Conservation (phyloP, 352 stramenopile species). For the Globisporangium heterothallicum region DNA sequence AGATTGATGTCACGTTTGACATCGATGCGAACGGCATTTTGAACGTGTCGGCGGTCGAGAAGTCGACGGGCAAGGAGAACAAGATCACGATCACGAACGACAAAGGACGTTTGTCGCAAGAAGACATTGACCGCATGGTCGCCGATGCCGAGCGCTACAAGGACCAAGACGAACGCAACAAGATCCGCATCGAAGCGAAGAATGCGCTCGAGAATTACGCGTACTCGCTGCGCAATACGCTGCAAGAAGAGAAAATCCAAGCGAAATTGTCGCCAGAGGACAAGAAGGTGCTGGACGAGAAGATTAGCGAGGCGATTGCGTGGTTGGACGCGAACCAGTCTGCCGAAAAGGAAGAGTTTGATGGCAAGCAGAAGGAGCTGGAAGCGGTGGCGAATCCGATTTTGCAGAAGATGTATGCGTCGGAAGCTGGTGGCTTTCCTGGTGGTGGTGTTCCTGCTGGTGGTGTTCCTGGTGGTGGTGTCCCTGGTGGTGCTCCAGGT, state of each 20-base stretch:
- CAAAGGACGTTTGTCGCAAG: conserved; percentile 87
- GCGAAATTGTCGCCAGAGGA: conserved; percentile 61
- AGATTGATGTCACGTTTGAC: conserved; percentile 75
- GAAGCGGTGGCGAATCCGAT: conserved; percentile 83
- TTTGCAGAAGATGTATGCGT: conserved; percentile 79
- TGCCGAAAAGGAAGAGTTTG: conserved; percentile 80
- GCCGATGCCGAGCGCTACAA: conserved; percentile 90
- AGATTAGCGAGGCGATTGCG: conserved; percentile 49
- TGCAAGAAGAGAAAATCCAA: conserved; percentile 79
- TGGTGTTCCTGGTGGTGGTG: conserved; percentile 10
- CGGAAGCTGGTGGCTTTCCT: conserved; percentile 39
- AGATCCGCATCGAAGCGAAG: conserved; percentile 64
- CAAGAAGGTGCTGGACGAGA: conserved; percentile 38
- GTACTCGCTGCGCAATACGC: conserved; percentile 76
- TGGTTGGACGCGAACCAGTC: conserved; percentile 58
- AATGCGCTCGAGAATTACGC: conserved; percentile 88
- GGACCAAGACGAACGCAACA: conserved; percentile 79
- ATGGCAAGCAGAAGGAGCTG: conserved; percentile 85
- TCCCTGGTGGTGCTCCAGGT: not conserved
- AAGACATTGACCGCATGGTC: conserved; percentile 92
- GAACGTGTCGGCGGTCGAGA: conserved; percentile 73
- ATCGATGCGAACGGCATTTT: conserved; percentile 83
- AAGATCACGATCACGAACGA: conserved; percentile 96
- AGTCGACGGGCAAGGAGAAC: conserved; percentile 88
- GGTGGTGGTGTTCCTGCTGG: conserved; percentile 33